Conservation (phyloP, 2,329 filamentous ascomycete genomes). For the Metarhizium anisopliae region DNA sequence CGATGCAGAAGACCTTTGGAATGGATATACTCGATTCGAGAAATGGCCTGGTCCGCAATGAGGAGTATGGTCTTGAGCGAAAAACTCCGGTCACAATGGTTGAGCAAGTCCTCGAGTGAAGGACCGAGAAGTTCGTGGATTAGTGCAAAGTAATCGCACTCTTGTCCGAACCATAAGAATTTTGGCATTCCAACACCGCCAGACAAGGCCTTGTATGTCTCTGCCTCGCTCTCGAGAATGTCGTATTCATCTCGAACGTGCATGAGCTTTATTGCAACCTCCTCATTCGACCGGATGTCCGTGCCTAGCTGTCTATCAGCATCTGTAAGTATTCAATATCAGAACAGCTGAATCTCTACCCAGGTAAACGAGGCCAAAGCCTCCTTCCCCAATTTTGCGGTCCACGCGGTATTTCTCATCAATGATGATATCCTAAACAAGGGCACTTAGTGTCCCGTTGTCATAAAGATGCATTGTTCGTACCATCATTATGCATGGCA, state of each 20-base stretch:
- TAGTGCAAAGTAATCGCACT: constrained; percentile 99
- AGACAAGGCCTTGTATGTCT: constrained; percentile 81
- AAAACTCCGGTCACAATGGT: constrained; percentile 99
- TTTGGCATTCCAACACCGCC: constrained; percentile 97
- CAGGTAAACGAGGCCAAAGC: constrained; percentile 3
- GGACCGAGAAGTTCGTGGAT: constrained; percentile 94
- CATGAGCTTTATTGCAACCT: constrained; percentile 99
- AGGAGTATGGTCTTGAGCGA: constrained; percentile 96
- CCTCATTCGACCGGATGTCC: constrained; percentile 98
- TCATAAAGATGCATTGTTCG: background rate
- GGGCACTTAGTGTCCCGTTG: background rate
- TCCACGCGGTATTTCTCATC: background rate
- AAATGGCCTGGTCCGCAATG: constrained; percentile 94
- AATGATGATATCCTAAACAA: constrained; percentile 1
- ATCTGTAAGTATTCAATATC: background rate
- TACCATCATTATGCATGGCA: background rate
- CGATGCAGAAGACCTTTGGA: constrained; percentile 99
- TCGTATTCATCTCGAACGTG: constrained; percentile 99
- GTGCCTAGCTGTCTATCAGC: constrained; percentile 55
- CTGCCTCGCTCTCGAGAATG: constrained; percentile 95
- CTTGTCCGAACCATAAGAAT: constrained; percentile 97
- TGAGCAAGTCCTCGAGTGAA: constrained; percentile 95
- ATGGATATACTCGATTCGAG: constrained; percentile 98
- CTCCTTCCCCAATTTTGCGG: constrained; percentile 1
- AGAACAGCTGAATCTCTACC: background rate